Percentiles rank a stretch among this genome's conserved stretches.
Evolutionary conservation across 139 green algal genomes (phyloP).

Genomic region (Astrephomene gubernaculifera): DNA sequence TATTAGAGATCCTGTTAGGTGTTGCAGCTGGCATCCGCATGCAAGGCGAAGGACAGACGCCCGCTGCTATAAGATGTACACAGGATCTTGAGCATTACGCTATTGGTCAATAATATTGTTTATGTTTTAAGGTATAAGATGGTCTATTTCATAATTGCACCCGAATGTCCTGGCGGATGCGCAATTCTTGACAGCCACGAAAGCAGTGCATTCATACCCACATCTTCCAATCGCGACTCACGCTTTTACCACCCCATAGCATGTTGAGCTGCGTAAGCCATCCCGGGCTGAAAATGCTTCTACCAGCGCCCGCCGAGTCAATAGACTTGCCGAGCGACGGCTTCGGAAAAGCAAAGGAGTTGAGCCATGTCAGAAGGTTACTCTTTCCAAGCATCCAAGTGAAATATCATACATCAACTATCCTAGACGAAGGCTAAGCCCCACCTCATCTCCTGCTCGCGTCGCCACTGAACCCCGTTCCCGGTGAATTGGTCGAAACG

Average conservation of each 20-base stretch:
- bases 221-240: no score
- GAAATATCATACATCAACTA: background rate
- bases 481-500: background rate
- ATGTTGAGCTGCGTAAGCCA: conserved; percentile 93
- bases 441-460: conserved; percentile 9
- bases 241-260: conserved; percentile 89
- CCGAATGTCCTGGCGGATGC: no score
- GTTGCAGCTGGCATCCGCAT: background rate
- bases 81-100: no score
- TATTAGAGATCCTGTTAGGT: background rate
- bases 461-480: background rate
- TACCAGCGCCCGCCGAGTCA: conserved; percentile 83
- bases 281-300: conserved; percentile 77
- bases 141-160: background rate
- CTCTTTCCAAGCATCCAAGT: background rate
- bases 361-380: background rate
- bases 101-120: background rate
- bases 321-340: conserved; percentile 70
- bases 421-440: background rate
- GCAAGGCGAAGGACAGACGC: background rate
- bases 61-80: background rate
- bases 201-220: background rate
- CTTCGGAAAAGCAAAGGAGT: background rate
- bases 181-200: background rate
- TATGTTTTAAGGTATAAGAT: background rate